Percentiles rank a stretch among this genome's conserved stretches.
These are phyloP conservation scores for Kokia cookei DNA, from an alignment of 441 rosid genomes.

Conservation along the genomic window DNA sequence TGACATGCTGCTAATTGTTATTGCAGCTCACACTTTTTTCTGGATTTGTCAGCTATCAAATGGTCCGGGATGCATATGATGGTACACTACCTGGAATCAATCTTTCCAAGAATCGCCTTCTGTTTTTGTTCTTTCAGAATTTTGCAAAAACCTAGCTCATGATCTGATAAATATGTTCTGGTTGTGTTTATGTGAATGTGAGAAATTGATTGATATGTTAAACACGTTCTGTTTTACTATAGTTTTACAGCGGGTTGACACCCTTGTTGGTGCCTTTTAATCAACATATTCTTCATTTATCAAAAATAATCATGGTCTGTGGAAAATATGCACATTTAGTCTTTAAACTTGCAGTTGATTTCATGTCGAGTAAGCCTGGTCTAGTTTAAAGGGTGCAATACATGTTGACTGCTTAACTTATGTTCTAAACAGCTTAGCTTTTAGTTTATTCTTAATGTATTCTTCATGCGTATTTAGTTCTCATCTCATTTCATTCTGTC, in stretches of 20 bases:
- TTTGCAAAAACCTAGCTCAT: background rate
- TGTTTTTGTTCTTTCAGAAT: background rate
- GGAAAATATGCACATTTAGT: background rate
- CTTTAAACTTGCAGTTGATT: constrained; percentile 1
- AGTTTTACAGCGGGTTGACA: background rate
- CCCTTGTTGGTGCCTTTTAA: background rate
- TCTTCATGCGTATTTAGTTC: background rate
- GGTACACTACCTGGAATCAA: constrained; percentile 36
- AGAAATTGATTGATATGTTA: background rate
- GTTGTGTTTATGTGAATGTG: background rate
- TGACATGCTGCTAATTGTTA: constrained; percentile 27
- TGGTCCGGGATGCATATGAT: constrained; percentile 96
- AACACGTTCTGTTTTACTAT: background rate
- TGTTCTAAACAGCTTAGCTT: background rate
- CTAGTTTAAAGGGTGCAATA: background rate
- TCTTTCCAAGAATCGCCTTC: background rate
- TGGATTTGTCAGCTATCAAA: constrained; percentile 96
- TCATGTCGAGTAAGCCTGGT: background rate
- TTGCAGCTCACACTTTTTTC: constrained; percentile 97
- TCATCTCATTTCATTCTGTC: constrained; percentile 2
- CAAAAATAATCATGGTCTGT: background rate
- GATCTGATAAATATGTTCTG: background rate
- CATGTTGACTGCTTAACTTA: background rate
- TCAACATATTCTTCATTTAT: background rate
- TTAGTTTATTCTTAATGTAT: background rate